These are phyloP conservation scores for Candida michaelii DNA, from an alignment of 805 yeast species.

Conservation along the genomic window DNA sequence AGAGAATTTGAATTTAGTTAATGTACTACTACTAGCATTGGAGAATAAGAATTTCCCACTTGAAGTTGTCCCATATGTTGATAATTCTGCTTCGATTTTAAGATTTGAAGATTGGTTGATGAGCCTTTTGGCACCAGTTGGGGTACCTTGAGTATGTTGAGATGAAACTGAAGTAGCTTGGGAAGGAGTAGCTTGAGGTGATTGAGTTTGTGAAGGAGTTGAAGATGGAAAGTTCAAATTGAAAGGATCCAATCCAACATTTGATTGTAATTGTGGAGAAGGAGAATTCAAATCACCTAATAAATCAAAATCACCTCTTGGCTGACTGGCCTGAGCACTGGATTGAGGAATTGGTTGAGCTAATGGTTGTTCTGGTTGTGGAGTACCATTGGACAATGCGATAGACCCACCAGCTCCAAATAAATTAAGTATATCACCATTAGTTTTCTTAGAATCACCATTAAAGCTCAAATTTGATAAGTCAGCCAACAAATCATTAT, in stretches of 20 bases:
- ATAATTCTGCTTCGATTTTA: slow-evolving; percentile 47
- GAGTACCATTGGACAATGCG: slow-evolving; percentile 28
- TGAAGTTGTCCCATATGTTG: slow-evolving; percentile 33
- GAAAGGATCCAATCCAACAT: slow-evolving; percentile 39
- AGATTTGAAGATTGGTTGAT: slow-evolving; percentile 48
- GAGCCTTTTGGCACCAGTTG: slow-evolving; percentile 9
- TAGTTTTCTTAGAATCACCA: slow-evolving; percentile 12
- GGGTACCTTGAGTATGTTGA: neutral
- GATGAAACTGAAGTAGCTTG: slow-evolving; percentile 9
- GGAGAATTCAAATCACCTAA: slow-evolving; percentile 42
- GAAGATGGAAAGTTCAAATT: slow-evolving; percentile 38
- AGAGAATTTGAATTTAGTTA: slow-evolving; percentile 55
- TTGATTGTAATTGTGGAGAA: slow-evolving; percentile 36
- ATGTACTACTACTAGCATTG: slow-evolving; percentile 44
- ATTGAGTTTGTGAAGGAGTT: slow-evolving; percentile 28
- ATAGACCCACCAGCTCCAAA: slow-evolving; percentile 57
- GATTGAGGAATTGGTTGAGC: slow-evolving; percentile 4
- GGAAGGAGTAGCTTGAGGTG: slow-evolving; percentile 13
- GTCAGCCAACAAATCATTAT: slow-evolving; percentile 72
- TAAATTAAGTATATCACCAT: slow-evolving; percentile 32
- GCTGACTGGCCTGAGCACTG: slow-evolving; percentile 16
- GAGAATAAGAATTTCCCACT: slow-evolving; percentile 51
- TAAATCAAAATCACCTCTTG: slow-evolving; percentile 22
- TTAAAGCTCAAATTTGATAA: slow-evolving; percentile 59
- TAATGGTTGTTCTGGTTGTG: slow-evolving; percentile 11